Evolutionary conservation across 106 monocot species (phyloP).

Genomic region (Phalaenopsis equestris): DNA sequence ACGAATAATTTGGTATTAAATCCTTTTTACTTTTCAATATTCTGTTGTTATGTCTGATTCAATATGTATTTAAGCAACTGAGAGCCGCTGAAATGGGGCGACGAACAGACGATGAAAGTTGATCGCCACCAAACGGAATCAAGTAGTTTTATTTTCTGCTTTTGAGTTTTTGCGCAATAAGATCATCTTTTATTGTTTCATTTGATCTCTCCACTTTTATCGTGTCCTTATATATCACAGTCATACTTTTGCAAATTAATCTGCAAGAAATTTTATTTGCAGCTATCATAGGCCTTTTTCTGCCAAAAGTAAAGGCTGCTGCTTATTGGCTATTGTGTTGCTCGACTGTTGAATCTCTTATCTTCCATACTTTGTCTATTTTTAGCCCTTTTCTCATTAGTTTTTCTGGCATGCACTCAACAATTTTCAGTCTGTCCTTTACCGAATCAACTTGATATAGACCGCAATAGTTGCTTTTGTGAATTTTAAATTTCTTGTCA

Average conservation of each 20-base stretch:
- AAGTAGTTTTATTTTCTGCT: neutral
- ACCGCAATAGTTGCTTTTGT: neutral
- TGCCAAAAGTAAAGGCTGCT: neutral
- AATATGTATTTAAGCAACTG: neutral
- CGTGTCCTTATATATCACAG: no score
- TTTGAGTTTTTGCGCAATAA: neutral
- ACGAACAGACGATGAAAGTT: neutral
- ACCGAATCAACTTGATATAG: neutral
- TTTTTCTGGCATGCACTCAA: neutral
- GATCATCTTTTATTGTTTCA: neutral
- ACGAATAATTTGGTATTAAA: constrained; percentile 66
- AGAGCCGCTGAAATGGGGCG: no score
- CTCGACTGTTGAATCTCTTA: neutral
- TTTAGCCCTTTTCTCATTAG: neutral
- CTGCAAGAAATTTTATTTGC: neutral
- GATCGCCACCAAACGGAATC: neutral
- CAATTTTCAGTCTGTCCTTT: neutral
- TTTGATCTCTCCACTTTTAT: neutral
- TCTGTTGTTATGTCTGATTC: neutral
- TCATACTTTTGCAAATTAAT: neutral
- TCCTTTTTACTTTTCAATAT: neutral
- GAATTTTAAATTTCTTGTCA: neutral
- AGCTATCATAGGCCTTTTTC: neutral
- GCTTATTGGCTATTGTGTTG: neutral
- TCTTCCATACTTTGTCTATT: neutral